These are phyloP conservation scores for Pelagomonas calceolata DNA, from an alignment of 108 stramenopile species.

Conservation along the genomic window DNA sequence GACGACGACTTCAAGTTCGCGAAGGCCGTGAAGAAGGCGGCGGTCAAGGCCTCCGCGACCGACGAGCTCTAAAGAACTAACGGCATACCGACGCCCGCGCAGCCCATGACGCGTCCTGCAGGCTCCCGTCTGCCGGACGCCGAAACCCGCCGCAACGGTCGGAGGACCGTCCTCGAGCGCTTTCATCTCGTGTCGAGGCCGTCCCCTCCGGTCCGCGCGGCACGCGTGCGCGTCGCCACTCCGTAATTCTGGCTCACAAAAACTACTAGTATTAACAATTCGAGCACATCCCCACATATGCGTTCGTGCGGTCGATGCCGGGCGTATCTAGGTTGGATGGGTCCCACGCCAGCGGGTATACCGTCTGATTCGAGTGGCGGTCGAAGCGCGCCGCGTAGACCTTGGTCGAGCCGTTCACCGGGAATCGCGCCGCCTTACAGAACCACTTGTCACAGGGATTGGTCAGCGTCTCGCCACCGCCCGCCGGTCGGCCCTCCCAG, in stretches of 20 bases:
- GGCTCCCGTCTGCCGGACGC: too few species aligned
- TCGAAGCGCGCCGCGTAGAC: conserved; percentile 62
- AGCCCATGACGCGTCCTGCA: too few species aligned
- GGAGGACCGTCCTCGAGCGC: too few species aligned
- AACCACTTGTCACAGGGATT: conserved; percentile 77
- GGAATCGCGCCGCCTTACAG: conserved; percentile 38
- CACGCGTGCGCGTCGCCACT: too few species aligned
- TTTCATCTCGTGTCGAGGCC: too few species aligned
- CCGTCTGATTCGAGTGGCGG: conserved; percentile 1
- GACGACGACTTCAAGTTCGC: conserved; percentile 66
- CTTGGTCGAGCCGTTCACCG: conserved; percentile 23
- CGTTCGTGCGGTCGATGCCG: conserved; percentile 56
- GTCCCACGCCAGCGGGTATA: conserved; percentile 74
- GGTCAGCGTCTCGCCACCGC: conserved; percentile 26
- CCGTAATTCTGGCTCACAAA: background rate
- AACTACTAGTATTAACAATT: conserved; percentile 21
- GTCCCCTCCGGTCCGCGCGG: too few species aligned
- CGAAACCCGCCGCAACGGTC: too few species aligned
- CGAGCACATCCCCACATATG: conserved; percentile 45
- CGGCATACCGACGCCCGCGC: too few species aligned
- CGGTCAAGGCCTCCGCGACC: too few species aligned
- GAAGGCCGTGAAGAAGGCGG: conserved; percentile 52
- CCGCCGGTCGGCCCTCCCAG: conserved; percentile 60
- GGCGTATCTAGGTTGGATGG: conserved; percentile 50
- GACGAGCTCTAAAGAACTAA: too few species aligned